phyloP scores from a whole-genome alignment of 2,329 filamentous ascomycete species.

The Mariannaea elegans region DNA sequence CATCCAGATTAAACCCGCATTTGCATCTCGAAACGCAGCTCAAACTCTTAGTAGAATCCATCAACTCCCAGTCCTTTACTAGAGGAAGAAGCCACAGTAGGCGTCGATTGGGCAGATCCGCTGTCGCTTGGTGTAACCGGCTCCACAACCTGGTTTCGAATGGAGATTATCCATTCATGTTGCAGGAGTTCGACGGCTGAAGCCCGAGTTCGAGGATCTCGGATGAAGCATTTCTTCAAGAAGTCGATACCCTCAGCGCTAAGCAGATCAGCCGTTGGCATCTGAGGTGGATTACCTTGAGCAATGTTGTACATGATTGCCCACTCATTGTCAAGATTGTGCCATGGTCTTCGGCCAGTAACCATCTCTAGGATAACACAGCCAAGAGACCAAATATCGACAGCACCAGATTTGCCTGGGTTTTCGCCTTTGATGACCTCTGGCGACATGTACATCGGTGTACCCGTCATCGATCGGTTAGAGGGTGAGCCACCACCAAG shows the following conservation, averaged over 20 bases:
- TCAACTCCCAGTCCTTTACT: constrained; percentile 44
- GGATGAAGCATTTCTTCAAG: constrained; percentile 83
- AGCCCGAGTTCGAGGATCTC: constrained; percentile 80
- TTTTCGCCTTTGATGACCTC: constrained; percentile 95
- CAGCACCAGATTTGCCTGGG: constrained; percentile 81
- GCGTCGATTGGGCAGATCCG: constrained; percentile 51
- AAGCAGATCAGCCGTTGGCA: constrained; percentile 84
- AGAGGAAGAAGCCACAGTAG: constrained; percentile 41
- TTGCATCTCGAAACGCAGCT: constrained; percentile 9
- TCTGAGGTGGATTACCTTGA: constrained; percentile 89
- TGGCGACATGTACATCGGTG: constrained; percentile 99
- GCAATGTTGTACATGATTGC: constrained; percentile 99
- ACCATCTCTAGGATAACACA: constrained; percentile 99
- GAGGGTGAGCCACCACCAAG: constrained; percentile 65
- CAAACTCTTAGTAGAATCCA: constrained; percentile 41
- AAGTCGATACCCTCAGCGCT: constrained; percentile 89
- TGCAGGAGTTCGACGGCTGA: constrained; percentile 90
- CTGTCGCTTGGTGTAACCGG: constrained; percentile 70
- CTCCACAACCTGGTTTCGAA: constrained; percentile 71
- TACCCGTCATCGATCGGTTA: constrained; percentile 95
- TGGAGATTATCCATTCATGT: constrained; percentile 86
- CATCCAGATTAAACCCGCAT: background rate
- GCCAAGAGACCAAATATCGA: constrained; percentile 95
- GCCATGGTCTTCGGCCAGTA: constrained; percentile 93
- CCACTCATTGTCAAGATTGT: constrained; percentile 97